Evolutionary conservation across 2,329 filamentous ascomycete genomes (phyloP), one percentile per base, ranked within the genome.

Genomic region (Pseudopithomyces maydicus): DNA sequence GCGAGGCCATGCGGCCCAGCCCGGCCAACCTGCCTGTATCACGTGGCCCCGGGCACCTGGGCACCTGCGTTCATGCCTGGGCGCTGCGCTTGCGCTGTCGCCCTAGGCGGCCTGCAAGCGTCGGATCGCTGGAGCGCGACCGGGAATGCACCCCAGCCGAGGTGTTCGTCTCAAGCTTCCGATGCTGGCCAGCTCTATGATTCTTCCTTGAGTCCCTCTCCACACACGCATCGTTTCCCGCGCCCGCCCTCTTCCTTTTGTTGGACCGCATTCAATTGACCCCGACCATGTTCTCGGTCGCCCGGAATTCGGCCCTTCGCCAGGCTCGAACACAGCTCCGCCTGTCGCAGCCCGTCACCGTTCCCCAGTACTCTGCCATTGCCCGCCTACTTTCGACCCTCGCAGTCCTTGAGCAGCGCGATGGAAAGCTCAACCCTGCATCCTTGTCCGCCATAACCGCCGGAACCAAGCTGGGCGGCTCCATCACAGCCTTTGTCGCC

Each of bases 331-430:
- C 80, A 45, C 81, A 81, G 72, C 75, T 84, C 57, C 75, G 76
- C 50, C 61, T 60, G 45, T 64, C 68, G 46, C 70, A 72, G 50
- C 68, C 74, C 57, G 67, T 63, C 35, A 59, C 61, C 41, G 54
- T 71, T 55, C 75, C 78, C 62, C 78, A 79, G 64, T 77, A 79
- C 70, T 86, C 86, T 55, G 82, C 84, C 60, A 79, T 89, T 63
- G 82, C 84, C 67, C 85, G 90, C 68, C 81, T 96, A 59, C 84
- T 96, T 57, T 97, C 93, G 49, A 95, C 93, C 35, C 85, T 99
- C 55, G 94, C 94, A 44, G 82, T 99, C 52, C 86, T 99, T 60
- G 95, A 99, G 80, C 95, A 98, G 79, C 88, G 89, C 70, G 90
- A 96, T 70, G 95, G 95, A 60, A 89, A 92, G 79, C 85, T 99